Percentiles rank a stretch among this genome's conserved stretches.
phyloP scores from a whole-genome alignment of 257 asterid species.

The Handroanthus guayacan region DNA sequence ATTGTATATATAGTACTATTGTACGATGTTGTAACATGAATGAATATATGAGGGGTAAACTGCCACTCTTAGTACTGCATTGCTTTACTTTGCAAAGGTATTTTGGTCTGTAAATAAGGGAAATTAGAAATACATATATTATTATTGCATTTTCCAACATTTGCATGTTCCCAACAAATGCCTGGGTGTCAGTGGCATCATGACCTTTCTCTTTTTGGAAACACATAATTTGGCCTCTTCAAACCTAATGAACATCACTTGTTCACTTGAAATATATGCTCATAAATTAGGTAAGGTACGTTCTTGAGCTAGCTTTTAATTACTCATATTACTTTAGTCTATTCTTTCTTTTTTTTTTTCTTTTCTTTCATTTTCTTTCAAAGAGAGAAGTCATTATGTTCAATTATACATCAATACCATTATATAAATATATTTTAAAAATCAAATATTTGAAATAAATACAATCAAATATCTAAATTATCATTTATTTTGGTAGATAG shows the following conservation, averaged over 20 bases:
- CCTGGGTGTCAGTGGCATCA: constrained; percentile 54
- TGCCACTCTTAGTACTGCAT: constrained; percentile 19
- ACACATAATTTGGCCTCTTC: constrained; percentile 29
- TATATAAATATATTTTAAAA: too few relatives aligned
- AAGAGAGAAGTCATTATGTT: too few relatives aligned
- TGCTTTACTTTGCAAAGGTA: constrained; percentile 27
- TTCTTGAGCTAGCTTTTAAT: neutral
- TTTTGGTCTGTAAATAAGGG: constrained; percentile 40
- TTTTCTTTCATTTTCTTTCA: too few relatives aligned
- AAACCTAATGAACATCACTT: constrained; percentile 17
- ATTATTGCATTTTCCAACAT: constrained; percentile 51
- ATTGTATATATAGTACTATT: neutral
- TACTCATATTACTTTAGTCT: neutral
- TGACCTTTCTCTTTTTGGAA: constrained; percentile 49
- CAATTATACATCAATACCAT: too few relatives aligned
- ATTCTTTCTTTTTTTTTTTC: too few relatives aligned
- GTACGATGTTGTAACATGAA: constrained; percentile 28
- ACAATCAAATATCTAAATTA: too few relatives aligned
- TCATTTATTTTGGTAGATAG: too few relatives aligned
- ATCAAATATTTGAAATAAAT: too few relatives aligned
- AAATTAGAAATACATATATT: too few relatives aligned
- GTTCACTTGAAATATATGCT: constrained; percentile 11
- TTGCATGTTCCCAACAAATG: constrained; percentile 76
- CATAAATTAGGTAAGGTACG: neutral
- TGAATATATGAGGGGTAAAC: neutral